phyloP scores from a whole-genome alignment of 352 stramenopile species.

The Pythium pectinolyticum region DNA sequence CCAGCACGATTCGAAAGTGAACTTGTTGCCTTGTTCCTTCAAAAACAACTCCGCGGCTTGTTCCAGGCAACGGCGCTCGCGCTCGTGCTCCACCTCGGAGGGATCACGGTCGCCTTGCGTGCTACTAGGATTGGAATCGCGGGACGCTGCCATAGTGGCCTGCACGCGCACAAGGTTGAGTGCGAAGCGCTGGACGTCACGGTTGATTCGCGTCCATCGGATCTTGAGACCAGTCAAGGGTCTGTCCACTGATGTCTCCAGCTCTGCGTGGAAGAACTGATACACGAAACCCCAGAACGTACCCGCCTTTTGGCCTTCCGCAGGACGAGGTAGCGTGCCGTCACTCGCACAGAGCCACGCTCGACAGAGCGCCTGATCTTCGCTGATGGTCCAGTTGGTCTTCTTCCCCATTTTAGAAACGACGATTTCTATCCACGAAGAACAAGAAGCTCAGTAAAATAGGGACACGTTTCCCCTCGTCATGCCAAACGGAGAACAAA shows the following conservation, averaged over 20 bases:
- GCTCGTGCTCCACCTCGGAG: conserved; percentile 20
- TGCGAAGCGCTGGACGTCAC: conserved; percentile 75
- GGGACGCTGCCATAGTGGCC: conserved; percentile 4
- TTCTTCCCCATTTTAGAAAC: conserved; percentile 86
- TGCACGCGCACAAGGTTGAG: conserved; percentile 46
- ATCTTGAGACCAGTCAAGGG: conserved; percentile 77
- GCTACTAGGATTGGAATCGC: neutral
- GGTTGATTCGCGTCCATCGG: conserved; percentile 80
- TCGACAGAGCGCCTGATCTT: conserved; percentile 70
- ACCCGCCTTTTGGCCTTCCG: conserved; percentile 44
- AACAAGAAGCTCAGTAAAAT: neutral
- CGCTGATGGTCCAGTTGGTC: conserved; percentile 64
- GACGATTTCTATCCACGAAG: conserved; percentile 29
- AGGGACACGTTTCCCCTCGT: too few species aligned
- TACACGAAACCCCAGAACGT: conserved; percentile 71
- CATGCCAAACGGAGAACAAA: neutral
- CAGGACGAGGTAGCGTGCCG: conserved; percentile 35
- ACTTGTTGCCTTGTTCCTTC: conserved; percentile 55
- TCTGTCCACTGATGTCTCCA: conserved; percentile 56
- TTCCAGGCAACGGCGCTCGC: conserved; percentile 55
- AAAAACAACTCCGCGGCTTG: conserved; percentile 52
- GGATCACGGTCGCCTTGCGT: conserved; percentile 3
- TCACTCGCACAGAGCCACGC: conserved; percentile 68
- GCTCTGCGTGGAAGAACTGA: conserved; percentile 67
- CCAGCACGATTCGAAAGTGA: conserved; percentile 72